Conservation (phyloP, 176 grass and related monocot genomes). For the Oryza brachyantha region DNA sequence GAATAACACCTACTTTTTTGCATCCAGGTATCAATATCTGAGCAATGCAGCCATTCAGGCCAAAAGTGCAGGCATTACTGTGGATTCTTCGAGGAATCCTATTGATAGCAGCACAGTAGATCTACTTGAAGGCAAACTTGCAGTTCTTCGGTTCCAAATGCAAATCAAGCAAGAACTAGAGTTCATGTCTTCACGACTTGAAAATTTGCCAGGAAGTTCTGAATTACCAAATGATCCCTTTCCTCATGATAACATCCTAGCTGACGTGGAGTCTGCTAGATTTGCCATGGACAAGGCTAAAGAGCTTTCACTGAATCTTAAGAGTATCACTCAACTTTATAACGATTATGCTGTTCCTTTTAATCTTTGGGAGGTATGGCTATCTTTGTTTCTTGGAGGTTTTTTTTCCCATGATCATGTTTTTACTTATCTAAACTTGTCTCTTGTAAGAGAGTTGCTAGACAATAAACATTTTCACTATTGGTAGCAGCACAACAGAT, state of each 20-base stretch:
- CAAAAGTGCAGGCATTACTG: constrained; percentile 60
- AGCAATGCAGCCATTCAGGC: constrained; percentile 91
- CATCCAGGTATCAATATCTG: constrained; percentile 82
- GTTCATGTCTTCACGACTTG: constrained; percentile 45
- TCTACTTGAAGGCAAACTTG: constrained; percentile 96
- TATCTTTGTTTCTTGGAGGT: constrained; percentile 31
- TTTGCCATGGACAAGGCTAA: constrained; percentile 74
- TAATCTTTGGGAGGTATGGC: constrained; percentile 88
- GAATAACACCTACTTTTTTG: constrained; percentile 33
- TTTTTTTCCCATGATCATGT: constrained; percentile 5
- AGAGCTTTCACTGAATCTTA: constrained; percentile 78
- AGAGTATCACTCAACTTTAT: constrained; percentile 96
- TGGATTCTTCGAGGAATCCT: constrained; percentile 58
- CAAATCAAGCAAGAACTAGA: constrained; percentile 85
- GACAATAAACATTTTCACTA: neutral
- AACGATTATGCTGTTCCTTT: constrained; percentile 91
- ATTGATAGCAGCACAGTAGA: constrained; percentile 76
- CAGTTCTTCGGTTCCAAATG: constrained; percentile 91
- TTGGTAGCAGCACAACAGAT: neutral
- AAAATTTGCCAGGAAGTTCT: constrained; percentile 38
- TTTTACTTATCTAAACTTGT: neutral
- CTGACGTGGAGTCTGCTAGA: constrained; percentile 47
- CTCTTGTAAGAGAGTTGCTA: neutral
- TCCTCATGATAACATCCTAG: constrained; percentile 44
- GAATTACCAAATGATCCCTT: constrained; percentile 52